phyloP scores from a whole-genome alignment of 2,329 filamentous ascomycete species.

The Aspergillus sp. region DNA sequence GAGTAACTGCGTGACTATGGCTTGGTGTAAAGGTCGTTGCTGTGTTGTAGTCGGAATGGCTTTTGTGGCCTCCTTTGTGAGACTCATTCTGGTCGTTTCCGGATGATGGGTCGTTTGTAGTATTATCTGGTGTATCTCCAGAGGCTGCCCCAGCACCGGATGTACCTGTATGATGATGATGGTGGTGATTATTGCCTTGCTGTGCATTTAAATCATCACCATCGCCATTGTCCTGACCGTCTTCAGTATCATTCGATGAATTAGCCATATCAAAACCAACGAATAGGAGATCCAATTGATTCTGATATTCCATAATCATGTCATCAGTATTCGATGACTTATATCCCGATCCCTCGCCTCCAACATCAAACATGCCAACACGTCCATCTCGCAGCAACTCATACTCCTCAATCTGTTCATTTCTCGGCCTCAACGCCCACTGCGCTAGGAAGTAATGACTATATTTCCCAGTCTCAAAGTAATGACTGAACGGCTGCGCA shows the following conservation, averaged over 20 bases:
- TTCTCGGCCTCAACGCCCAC: neutral
- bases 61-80: neutral
- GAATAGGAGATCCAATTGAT: neutral
- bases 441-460: neutral
- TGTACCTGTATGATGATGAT: neutral
- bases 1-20: neutral
- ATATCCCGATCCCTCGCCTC: neutral
- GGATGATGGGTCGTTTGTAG: neutral
- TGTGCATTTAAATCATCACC: neutral
- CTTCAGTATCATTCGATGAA: neutral
- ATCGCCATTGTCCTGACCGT: neutral
- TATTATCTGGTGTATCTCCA: neutral
- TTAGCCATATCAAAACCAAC: neutral
- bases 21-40: neutral
- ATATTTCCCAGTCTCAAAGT: constrained; percentile 23
- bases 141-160: neutral
- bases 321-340: neutral
- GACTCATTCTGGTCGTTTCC: neutral
- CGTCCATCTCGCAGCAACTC: neutral
- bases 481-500: constrained; percentile 37
- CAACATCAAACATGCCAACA: neutral
- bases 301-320: neutral
- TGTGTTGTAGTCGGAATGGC: neutral
- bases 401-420: neutral
- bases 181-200: neutral